Evolutionary conservation across 768 basidiomycete genomes (phyloP).

Genomic region (Coprinopsis marcescibilis): DNA sequence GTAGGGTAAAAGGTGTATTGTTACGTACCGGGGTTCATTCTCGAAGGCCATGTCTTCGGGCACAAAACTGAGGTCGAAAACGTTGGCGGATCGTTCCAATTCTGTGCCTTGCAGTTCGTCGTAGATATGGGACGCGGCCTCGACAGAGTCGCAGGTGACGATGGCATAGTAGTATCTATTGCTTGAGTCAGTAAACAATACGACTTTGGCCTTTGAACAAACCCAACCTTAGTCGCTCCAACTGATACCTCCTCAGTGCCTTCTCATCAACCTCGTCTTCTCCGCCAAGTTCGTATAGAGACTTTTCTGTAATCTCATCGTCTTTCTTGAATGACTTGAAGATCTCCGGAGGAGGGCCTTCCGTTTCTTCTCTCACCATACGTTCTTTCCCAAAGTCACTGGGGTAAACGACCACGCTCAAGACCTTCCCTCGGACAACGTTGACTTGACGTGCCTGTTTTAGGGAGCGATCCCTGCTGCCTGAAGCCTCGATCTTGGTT

Average conservation of each 20-base stretch:
- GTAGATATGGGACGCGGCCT: constrained; percentile 75
- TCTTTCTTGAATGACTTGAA: constrained; percentile 51
- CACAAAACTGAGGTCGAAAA: constrained; percentile 92
- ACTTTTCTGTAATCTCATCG: constrained; percentile 59
- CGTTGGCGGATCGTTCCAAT: constrained; percentile 92
- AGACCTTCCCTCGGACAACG: constrained; percentile 58
- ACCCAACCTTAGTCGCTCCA: constrained; percentile 84
- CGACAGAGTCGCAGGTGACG: constrained; percentile 76
- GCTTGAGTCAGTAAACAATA: background rate
- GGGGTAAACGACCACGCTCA: constrained; percentile 83
- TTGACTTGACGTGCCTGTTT: constrained; percentile 15
- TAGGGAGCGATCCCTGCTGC: constrained; percentile 14
- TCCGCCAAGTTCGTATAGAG: constrained; percentile 58
- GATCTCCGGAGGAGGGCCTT: constrained; percentile 84
- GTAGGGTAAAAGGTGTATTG: background rate
- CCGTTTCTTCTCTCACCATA: constrained; percentile 79
- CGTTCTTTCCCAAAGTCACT: constrained; percentile 88
- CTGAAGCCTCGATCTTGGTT: constrained; percentile 19
- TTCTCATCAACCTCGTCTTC: constrained; percentile 85
- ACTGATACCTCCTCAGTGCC: constrained; percentile 83
- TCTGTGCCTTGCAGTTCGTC: constrained; percentile 90
- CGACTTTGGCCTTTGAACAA: background rate
- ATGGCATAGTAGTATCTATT: constrained; percentile 92
- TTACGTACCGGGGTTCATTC: constrained; percentile 58
- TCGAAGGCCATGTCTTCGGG: constrained; percentile 87